Percentiles rank a stretch among this genome's conserved stretches.
Conservation (phyloP, 2,329 filamentous ascomycete genomes). For the Emergomyces pasteurianus region DNA sequence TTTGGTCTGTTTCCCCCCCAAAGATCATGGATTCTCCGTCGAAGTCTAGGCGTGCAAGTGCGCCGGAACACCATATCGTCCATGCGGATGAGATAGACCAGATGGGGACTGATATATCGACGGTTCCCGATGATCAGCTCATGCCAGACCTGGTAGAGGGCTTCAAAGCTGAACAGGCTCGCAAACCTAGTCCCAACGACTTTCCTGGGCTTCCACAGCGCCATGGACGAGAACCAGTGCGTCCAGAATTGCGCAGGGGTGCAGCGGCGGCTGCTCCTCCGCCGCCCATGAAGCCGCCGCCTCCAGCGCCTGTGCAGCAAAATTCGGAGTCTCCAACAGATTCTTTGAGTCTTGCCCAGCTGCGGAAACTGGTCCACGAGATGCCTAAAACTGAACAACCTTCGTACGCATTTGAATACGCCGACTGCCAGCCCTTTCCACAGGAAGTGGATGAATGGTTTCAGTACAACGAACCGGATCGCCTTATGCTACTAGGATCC, state of each 20-base stretch:
- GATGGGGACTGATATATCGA: constrained; percentile 34
- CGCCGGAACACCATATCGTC: constrained; percentile 31
- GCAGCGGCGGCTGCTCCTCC: constrained; percentile 25
- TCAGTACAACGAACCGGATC: constrained; percentile 77
- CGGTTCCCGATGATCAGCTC: constrained; percentile 33
- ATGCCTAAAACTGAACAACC: constrained; percentile 57
- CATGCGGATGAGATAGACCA: constrained; percentile 40
- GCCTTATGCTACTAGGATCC: constrained; percentile 62
- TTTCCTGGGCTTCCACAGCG: constrained; percentile 9
- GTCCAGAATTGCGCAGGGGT: constrained; percentile 28
- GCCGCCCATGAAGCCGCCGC: constrained; percentile 32
- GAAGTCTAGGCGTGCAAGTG: constrained; percentile 7
- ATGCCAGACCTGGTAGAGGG: constrained; percentile 30
- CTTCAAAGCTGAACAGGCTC: constrained; percentile 16
- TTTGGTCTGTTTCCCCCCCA: background rate
- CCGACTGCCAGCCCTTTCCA: constrained; percentile 59
- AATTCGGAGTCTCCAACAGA: constrained; percentile 38
- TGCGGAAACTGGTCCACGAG: constrained; percentile 61
- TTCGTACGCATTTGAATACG: constrained; percentile 77
- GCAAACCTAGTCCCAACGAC: constrained; percentile 6
- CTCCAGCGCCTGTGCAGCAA: constrained; percentile 32
- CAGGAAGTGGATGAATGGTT: constrained; percentile 98
- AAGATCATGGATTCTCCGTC: background rate
- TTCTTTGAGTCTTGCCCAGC: constrained; percentile 63
- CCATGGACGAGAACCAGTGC: constrained; percentile 14